Percentiles rank a stretch among this genome's conserved stretches.
phyloP scores from a whole-genome alignment of 305 asterid species.

The Fraxinus nigra region DNA sequence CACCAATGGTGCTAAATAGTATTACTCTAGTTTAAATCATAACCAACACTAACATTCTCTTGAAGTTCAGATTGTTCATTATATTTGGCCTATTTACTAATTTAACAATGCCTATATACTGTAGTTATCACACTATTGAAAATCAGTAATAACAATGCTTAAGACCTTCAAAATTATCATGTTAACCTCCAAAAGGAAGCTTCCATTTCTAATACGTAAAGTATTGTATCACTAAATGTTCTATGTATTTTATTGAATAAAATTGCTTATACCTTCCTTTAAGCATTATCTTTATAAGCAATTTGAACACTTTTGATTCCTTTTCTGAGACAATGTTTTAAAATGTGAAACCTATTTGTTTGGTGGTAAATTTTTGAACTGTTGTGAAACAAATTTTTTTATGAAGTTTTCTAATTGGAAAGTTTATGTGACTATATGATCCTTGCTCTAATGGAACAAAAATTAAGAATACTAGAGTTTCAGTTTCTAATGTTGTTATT shows the following conservation, averaged over 20 bases:
- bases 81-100: no score
- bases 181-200: not conserved
- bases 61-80: no score
- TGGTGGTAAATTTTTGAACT: not conserved
- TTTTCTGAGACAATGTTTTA: not conserved
- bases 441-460: not conserved
- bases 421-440: not conserved
- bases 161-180: no score
- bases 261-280: not conserved
- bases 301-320: not conserved
- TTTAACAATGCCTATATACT: no score
- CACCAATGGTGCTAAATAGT: no score
- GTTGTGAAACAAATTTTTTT: not conserved
- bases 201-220: not conserved
- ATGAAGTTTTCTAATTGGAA: not conserved
- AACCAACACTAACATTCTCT: no score
- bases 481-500: conserved; percentile 3
- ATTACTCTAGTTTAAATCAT: no score
- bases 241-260: not conserved
- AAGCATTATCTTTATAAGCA: not conserved
- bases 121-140: no score
- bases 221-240: not conserved
- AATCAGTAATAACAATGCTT: no score
- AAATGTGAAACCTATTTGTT: not conserved
- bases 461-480: conserved; percentile 10